These are phyloP conservation scores for Citrus mangshanensis DNA, from an alignment of 345 rosid species.

Conservation along the genomic window DNA sequence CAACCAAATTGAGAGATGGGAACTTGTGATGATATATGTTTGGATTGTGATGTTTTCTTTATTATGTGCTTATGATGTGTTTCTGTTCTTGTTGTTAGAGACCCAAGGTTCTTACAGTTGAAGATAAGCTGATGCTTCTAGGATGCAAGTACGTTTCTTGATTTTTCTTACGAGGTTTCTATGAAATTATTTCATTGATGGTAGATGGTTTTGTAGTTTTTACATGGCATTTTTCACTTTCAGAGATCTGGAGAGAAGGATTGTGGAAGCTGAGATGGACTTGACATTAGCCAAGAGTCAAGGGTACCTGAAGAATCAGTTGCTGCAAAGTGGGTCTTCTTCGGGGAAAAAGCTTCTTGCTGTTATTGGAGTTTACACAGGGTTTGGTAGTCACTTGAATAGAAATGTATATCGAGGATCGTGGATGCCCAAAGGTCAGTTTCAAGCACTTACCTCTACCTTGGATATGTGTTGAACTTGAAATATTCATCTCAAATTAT, in stretches of 20 bases:
- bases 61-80: conserved; percentile 9
- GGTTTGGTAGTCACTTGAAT: conserved; percentile 81
- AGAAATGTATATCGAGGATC: conserved; percentile 80
- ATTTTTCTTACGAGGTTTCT: conserved; percentile 1
- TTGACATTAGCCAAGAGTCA: conserved; percentile 91
- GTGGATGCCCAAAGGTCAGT: conserved; percentile 93
- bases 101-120: conserved; percentile 86
- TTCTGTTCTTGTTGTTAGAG: conserved; percentile 43
- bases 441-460: neutral
- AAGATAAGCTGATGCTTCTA: conserved; percentile 67
- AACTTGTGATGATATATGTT: neutral
- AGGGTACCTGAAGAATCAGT: conserved; percentile 61
- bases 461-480: neutral
- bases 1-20: neutral
- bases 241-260: conserved; percentile 89
- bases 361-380: conserved; percentile 93
- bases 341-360: conserved; percentile 67
- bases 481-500: neutral
- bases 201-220: neutral
- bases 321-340: conserved; percentile 40
- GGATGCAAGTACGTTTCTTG: conserved; percentile 85
- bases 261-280: conserved; percentile 93
- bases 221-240: conserved; percentile 10
- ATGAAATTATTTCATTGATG: neutral
- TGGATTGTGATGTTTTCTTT: neutral